Conservation (phyloP, 2,329 filamentous ascomycete genomes). For the Cordyceps fumosorosea region DNA sequence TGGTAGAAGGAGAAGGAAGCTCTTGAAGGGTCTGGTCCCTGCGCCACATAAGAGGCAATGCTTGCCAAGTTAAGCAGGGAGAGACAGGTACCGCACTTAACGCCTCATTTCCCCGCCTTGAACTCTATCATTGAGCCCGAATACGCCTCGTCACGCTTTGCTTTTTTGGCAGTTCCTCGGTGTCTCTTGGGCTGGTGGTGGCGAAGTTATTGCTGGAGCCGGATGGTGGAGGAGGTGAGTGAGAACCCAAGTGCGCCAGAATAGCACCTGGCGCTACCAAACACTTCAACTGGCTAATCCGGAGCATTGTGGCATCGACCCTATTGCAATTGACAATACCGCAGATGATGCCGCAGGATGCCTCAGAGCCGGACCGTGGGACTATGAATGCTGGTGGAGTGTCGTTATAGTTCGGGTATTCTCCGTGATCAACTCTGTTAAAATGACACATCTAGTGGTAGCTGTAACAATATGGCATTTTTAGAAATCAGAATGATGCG, state of each 20-base stretch:
- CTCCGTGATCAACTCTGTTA: neutral
- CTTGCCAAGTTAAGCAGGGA: constrained; percentile 13
- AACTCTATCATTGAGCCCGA: neutral
- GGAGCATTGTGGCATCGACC: neutral
- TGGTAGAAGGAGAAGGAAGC: neutral
- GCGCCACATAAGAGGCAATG: neutral
- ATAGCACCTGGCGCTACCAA: too few species aligned
- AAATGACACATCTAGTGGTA: neutral
- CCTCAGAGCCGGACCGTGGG: neutral
- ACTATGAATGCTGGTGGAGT: neutral
- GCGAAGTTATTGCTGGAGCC: neutral
- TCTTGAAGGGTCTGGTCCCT: constrained; percentile 1
- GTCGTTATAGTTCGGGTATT: neutral
- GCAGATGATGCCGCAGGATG: neutral
- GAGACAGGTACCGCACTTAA: constrained; percentile 1
- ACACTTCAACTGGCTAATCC: neutral
- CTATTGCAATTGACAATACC: neutral
- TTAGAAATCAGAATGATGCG: neutral
- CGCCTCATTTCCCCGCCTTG: neutral
- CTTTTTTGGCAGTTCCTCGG: neutral
- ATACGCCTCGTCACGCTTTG: neutral
- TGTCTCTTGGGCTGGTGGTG: neutral
- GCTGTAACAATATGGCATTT: neutral
- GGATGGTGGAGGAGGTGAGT: neutral
- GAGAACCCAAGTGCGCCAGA: neutral